Evolutionary conservation across 305 asterid species (phyloP), one percentile per base, ranked within the genome.

Genomic region (Plantago coronopus): DNA sequence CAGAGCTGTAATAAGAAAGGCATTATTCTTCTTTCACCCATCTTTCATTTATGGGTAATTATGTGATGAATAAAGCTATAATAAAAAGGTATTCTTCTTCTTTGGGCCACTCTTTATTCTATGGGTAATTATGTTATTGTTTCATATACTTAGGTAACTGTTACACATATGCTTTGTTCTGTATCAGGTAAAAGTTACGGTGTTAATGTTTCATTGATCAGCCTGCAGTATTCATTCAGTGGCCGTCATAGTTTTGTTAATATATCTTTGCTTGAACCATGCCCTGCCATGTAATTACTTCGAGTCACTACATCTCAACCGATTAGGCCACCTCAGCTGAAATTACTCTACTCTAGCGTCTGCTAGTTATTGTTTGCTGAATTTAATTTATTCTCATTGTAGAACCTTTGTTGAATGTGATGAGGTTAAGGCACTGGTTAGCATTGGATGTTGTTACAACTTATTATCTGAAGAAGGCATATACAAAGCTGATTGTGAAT

Each of bases 401-500:
- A 88, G 96, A 89, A 72, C 98, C 40, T 88, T 91, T 54, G 22
- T 70, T 65, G 95, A 88, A 62, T 80, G 96, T 70, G 81, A 81
- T 55, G 80, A 81, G 55, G 86, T 80, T 69, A 82, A 84, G 80
- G 88, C 91, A 19, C 82, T 88, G 72, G 49, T 88, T 59, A 85
- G 98, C 79, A 74, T 91, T 57, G 98, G 98, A 49, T 91, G 98
- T 65, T 91, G 98, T 76, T 91, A 91, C 76, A 91, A 91, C 78
- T 82, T 88, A 69, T 65, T 91, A 65, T 78, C 96, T 38, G 95
- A 89, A 78, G 81, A 75, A 65, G 78, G 74, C 64, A 44, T 44
- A 67, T 51, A 48, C 29, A 73, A 60, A 54, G 54, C 65, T 56
- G 79, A 76, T 68, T 54, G 55, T 65, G 79, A 61, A 25, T 80